Conservation (phyloP, 2,329 filamentous ascomycete genomes). For the Trematosphaeria pertusa region DNA sequence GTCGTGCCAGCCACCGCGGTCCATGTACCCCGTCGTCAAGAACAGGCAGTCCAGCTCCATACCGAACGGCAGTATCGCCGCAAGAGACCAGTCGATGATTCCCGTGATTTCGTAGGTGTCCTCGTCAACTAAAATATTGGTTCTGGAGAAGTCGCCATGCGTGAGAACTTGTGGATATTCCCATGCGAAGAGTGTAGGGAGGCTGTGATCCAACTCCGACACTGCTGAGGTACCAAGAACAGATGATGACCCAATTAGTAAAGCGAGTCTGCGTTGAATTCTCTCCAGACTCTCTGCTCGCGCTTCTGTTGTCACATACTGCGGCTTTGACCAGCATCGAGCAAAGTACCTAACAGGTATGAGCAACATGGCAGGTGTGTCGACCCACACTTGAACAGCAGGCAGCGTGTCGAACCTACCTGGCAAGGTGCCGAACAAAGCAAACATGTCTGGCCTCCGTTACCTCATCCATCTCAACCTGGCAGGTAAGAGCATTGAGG, state of each 20-base stretch:
- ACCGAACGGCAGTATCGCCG: constrained; percentile 1
- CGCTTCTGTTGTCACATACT: constrained; percentile 2
- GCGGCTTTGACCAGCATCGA: constrained; percentile 3
- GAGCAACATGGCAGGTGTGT: background rate
- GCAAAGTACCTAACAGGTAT: constrained; percentile 3
- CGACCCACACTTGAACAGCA: constrained; percentile 1
- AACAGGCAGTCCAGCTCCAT: constrained; percentile 4
- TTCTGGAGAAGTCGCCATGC: constrained; percentile 2
- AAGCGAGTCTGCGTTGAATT: background rate
- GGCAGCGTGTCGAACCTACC: constrained; percentile 1
- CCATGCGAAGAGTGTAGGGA: background rate
- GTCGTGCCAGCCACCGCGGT: constrained; percentile 7
- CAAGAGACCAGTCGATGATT: constrained; percentile 4
- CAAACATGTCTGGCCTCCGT: constrained; percentile 5
- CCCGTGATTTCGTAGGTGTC: background rate
- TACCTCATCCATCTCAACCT: constrained; percentile 6
- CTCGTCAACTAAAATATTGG: constrained; percentile 2
- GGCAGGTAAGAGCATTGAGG: constrained; percentile 1
- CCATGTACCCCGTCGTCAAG: constrained; percentile 5
- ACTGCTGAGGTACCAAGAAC: constrained; percentile 1
- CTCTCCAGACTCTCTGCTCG: constrained; percentile 3
- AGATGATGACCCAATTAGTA: background rate
- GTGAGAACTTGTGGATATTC: constrained; percentile 3
- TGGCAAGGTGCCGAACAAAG: constrained; percentile 4
- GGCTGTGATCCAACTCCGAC: background rate